A percentile compares a stretch with the other conserved stretches of the same genome.
Evolutionary conservation across 176 grass and related monocot genomes (phyloP).

Genomic region (Pharus latifolius): DNA sequence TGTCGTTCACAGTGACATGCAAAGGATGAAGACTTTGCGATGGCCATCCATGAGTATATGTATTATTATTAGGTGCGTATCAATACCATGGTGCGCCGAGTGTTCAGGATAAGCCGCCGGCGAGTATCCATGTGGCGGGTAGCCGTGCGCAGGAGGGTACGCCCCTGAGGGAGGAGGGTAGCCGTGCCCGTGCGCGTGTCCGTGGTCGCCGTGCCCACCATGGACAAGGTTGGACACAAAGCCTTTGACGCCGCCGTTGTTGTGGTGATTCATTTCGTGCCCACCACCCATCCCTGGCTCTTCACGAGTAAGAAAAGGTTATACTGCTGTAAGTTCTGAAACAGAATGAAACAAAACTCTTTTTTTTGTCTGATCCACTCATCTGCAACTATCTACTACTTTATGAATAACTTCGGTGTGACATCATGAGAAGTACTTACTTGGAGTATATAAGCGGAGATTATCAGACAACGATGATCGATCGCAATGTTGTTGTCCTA

Average conservation of each 20-base stretch:
- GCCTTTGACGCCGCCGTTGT: conserved; percentile 33
- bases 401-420: too few relatives aligned
- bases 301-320: neutral
- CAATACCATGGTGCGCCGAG: conserved; percentile 1
- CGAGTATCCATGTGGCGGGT: conserved; percentile 15
- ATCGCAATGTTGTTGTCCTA: neutral
- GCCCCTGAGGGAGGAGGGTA: conserved; percentile 1
- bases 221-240: conserved; percentile 15
- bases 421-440: too few relatives aligned
- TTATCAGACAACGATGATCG: neutral
- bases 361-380: too few relatives aligned
- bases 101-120: conserved; percentile 25
- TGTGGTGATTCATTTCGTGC: conserved; percentile 21
- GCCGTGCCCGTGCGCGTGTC: neutral
- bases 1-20: neutral
- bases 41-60: too few relatives aligned
- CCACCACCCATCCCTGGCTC: conserved; percentile 15
- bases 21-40: too few relatives aligned
- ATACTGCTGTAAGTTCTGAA: too few relatives aligned
- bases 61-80: too few relatives aligned
- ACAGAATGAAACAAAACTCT: too few relatives aligned
- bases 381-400: too few relatives aligned
- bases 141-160: conserved; percentile 11
- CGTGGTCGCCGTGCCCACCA: neutral
- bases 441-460: too few relatives aligned